phyloP scores from a whole-genome alignment of 2,329 filamentous ascomycete genomes.

The Hortaea werneckii region DNA sequence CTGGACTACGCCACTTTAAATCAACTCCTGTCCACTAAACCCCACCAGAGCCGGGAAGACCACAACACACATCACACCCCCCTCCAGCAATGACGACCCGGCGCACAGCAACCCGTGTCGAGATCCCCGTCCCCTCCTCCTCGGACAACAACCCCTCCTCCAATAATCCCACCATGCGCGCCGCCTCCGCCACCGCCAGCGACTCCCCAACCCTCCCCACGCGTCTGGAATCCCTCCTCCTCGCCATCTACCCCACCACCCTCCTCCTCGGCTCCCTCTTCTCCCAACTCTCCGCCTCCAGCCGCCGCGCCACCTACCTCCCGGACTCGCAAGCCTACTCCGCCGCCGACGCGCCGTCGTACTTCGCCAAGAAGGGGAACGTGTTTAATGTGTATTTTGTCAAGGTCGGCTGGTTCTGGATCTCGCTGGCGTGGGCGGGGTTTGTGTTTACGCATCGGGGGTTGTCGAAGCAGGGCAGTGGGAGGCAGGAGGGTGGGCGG shows the following conservation, averaged over 20 bases:
- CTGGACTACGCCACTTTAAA: no score
- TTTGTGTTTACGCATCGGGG: not conserved
- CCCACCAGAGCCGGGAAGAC: no score
- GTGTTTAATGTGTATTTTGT: slow-evolving; percentile 89
- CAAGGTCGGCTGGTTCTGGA: slow-evolving; percentile 92
- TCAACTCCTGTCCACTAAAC: no score
- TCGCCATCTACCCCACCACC: slow-evolving; percentile 64
- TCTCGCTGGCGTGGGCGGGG: slow-evolving; percentile 41
- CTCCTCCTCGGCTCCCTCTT: slow-evolving; percentile 76
- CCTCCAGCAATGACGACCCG: slow-evolving; percentile 7
- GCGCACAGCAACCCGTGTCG: slow-evolving; percentile 11
- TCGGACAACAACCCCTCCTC: not conserved
- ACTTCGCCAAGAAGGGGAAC: slow-evolving; percentile 92
- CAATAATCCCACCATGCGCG: slow-evolving; percentile 1
- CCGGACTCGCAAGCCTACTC: slow-evolving; percentile 52
- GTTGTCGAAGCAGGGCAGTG: not conserved
- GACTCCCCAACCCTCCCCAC: slow-evolving; percentile 58
- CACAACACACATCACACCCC: no score
- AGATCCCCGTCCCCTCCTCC: slow-evolving; percentile 11
- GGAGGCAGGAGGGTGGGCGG: no score
- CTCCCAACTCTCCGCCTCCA: slow-evolving; percentile 68
- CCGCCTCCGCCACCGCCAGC: slow-evolving; percentile 4
- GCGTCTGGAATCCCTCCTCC: slow-evolving; percentile 52
- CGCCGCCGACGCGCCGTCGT: slow-evolving; percentile 54
- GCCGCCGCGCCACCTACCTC: slow-evolving; percentile 53